Conservation (phyloP, 768 basidiomycete species). For the Jaapia argillacea region DNA sequence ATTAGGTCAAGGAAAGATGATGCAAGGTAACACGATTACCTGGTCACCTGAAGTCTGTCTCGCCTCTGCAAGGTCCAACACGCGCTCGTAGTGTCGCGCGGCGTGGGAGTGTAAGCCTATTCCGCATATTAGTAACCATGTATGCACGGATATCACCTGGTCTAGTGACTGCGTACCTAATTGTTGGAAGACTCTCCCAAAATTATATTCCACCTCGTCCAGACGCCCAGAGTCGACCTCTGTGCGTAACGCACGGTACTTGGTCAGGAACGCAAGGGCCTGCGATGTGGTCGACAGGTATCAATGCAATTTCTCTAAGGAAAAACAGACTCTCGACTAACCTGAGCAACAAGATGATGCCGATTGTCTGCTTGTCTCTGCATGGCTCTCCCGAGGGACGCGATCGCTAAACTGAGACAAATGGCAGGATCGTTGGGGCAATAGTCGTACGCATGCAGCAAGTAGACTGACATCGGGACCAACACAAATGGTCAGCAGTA, state of each 20-base stretch:
- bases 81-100: slow-evolving; percentile 74
- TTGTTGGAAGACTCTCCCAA: slow-evolving; percentile 87
- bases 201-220: slow-evolving; percentile 88
- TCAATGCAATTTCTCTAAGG: not conserved
- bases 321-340: slow-evolving; percentile 16
- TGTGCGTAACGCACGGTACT: slow-evolving; percentile 63
- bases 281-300: slow-evolving; percentile 17
- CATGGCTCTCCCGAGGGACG: slow-evolving; percentile 85
- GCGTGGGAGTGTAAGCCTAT: slow-evolving; percentile 77
- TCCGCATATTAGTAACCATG: not conserved
- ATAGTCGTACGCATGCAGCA: slow-evolving; percentile 82
- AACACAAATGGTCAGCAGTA: slow-evolving; percentile 1
- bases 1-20: not conserved
- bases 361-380: slow-evolving; percentile 92
- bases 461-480: slow-evolving; percentile 70
- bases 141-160: not conserved
- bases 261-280: slow-evolving; percentile 78
- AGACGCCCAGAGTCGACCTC: slow-evolving; percentile 25
- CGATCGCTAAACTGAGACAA: slow-evolving; percentile 72
- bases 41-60: slow-evolving; percentile 20
- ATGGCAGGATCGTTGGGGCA: slow-evolving; percentile 78
- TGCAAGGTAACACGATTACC: slow-evolving; percentile 19
- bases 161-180: slow-evolving; percentile 43
- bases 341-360: slow-evolving; percentile 79
- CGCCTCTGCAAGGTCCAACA: slow-evolving; percentile 51